Base-by-base conservation (phyloP, 495 filamentous ascomycete genomes). In the Evernia prunastri region DNA sequence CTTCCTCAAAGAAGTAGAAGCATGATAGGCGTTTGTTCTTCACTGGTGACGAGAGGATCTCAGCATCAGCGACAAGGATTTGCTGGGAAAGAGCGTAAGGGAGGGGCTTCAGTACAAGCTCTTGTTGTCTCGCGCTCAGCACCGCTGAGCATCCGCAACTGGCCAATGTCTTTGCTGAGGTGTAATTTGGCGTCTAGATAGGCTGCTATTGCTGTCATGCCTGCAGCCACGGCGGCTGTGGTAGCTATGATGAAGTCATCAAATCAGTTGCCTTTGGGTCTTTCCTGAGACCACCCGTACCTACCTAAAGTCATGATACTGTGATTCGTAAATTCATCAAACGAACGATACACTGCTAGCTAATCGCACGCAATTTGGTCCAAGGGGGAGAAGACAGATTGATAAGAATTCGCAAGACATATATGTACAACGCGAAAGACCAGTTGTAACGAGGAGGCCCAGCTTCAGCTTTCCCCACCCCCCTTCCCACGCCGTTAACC, bases 121-220 rank as follows among this genome's bases (percentile, higher is more conserved):
- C 67, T 71, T 45, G 69, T 65, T 66, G 76, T 77, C 39, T 75
- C 65, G 15, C 78, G 75, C 53, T 76, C 72, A n/a, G 73, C 69
- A 40, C 68, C 69, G 17, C 69, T 75, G 56, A 66, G 40, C 25
- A 40, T 68, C 35, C 69, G 76, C 56, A 84, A 47, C 3, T 54
- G 65, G 2, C 68, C 59, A 29, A 87, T 51, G 72, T 91, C 88
- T 69, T 89, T 85, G 37, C 69, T 63, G 57, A 91, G 63, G 69
- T 86, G 81, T 60, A 81, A 86, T 77, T 88, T 89, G 59, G 85
- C 89, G 66, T 91, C 83, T 56, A 90, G 75, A 70, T 92, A 92
- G 20, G 79, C 77, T 36, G 80, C 79, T 23, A 75, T 73, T 12
- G 82, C 81, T 3, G 75, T 69, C 9, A 73, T 74, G 29, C 73